Evolutionary conservation across 371 early-diverging fungal genomes (phyloP).

Genomic region (Rhizopus arrhizus): DNA sequence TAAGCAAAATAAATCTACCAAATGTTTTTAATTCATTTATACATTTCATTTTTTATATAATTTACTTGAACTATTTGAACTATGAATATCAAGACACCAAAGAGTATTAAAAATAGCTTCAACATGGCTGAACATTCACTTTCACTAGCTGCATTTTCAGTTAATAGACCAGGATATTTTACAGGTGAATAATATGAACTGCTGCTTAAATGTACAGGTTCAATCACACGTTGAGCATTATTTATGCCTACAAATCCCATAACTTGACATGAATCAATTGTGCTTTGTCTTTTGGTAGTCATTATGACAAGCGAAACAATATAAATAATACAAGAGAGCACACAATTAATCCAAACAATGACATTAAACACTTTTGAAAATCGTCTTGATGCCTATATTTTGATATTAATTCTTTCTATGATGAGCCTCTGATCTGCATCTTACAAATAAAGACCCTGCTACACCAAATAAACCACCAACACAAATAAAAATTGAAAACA

Average conservation of each 20-base stretch:
- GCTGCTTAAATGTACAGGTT: slow-evolving; percentile 30
- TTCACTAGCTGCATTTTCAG: slow-evolving; percentile 32
- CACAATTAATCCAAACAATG: slow-evolving; percentile 47
- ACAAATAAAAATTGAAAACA: slow-evolving; percentile 43
- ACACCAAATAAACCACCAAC: slow-evolving; percentile 48
- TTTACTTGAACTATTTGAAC: slow-evolving; percentile 47
- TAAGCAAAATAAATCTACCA: slow-evolving; percentile 51
- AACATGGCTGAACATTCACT: slow-evolving; percentile 37
- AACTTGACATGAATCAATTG: slow-evolving; percentile 44
- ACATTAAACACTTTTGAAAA: slow-evolving; percentile 48
- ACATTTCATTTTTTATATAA: neutral
- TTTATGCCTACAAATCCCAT: slow-evolving; percentile 46
- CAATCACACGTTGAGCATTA: slow-evolving; percentile 37
- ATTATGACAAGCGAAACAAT: slow-evolving; percentile 44
- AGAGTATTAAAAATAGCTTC: slow-evolving; percentile 36
- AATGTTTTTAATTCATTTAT: neutral
- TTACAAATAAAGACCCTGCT: slow-evolving; percentile 50
- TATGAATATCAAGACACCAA: slow-evolving; percentile 41
- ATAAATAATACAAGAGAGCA: slow-evolving; percentile 45
- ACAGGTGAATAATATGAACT: slow-evolving; percentile 49
- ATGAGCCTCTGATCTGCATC: neutral
- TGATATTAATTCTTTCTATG: neutral
- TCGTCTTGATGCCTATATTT: slow-evolving; percentile 40
- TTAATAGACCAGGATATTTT: slow-evolving; percentile 42
- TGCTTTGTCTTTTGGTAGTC: slow-evolving; percentile 32